Conservation (phyloP, 176 grass and related monocot species). For the Ampelocalamus luodianensis region DNA sequence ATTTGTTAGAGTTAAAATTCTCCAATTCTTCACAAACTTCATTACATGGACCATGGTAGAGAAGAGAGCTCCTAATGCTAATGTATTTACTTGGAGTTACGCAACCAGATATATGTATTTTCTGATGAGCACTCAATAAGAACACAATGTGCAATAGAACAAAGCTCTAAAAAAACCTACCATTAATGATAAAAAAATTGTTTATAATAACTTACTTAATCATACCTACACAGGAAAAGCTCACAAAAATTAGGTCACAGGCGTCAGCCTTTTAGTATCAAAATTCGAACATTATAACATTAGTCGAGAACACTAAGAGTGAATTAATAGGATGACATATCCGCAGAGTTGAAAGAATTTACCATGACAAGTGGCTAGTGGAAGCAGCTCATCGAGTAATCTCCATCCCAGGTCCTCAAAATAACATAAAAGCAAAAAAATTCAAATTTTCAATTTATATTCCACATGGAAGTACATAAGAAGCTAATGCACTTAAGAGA, state of each 20-base stretch:
- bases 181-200: constrained; percentile 23
- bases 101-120: neutral
- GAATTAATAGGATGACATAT: constrained; percentile 3
- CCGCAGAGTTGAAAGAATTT: constrained; percentile 43
- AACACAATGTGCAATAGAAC: neutral
- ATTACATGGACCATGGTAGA: neutral
- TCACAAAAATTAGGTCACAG: neutral
- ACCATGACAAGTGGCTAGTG: constrained; percentile 62
- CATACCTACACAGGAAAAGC: neutral
- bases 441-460: constrained; percentile 52
- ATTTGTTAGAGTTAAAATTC: neutral
- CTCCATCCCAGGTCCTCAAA: constrained; percentile 66
- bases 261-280: neutral
- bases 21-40: neutral
- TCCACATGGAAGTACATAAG: constrained; percentile 14
- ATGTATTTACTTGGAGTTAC: neutral
- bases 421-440: constrained; percentile 82
- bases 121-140: neutral
- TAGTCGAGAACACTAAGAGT: neutral
- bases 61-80: neutral
- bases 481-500: constrained; percentile 18
- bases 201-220: constrained; percentile 7
- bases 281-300: neutral
- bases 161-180: neutral
- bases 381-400: constrained; percentile 52